phyloP scores from a whole-genome alignment of 2,329 filamentous ascomycete genomes.

The Drechslerella dactyloides region DNA sequence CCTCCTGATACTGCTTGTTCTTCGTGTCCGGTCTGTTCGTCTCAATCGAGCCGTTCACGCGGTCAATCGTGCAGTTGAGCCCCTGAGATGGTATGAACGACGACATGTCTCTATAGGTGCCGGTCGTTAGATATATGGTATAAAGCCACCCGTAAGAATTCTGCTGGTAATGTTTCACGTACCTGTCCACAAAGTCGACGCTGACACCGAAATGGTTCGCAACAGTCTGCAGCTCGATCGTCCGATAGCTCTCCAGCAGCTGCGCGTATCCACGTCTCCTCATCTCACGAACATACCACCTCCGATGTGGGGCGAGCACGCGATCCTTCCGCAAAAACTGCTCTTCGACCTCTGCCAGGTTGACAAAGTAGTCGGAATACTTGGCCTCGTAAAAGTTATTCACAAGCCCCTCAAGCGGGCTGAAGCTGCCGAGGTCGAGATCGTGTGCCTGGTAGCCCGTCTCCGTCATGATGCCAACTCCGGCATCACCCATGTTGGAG shows the following conservation, averaged over 20 bases:
- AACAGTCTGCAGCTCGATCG: slow-evolving; percentile 97
- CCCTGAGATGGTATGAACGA: slow-evolving; percentile 95
- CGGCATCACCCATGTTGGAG: slow-evolving; percentile 73
- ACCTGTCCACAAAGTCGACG: slow-evolving; percentile 94
- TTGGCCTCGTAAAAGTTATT: slow-evolving; percentile 90
- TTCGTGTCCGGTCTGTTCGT: slow-evolving; percentile 98
- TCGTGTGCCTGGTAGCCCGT: slow-evolving; percentile 68
- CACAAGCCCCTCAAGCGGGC: slow-evolving; percentile 83
- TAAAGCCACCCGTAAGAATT: slow-evolving; percentile 12
- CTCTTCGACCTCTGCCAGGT: slow-evolving; percentile 87
- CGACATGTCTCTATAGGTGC: slow-evolving; percentile 75
- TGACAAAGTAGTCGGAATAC: slow-evolving; percentile 92
- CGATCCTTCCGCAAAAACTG: slow-evolving; percentile 92
- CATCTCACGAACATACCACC: slow-evolving; percentile 99
- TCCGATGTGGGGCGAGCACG: slow-evolving; percentile 92
- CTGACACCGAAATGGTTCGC: slow-evolving; percentile 95
- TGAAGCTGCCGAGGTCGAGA: slow-evolving; percentile 84
- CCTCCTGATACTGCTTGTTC: slow-evolving; percentile 99
- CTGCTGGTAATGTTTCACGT: slow-evolving; percentile 52
- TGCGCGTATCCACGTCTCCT: slow-evolving; percentile 94
- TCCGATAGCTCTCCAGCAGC: slow-evolving; percentile 93
- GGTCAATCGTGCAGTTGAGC: slow-evolving; percentile 96
- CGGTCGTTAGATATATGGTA: slow-evolving; percentile 17
- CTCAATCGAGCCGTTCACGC: slow-evolving; percentile 95
- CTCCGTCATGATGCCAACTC: slow-evolving; percentile 63